Evolutionary conservation across 2,329 filamentous ascomycete genomes (phyloP).

Genomic region (Talaromyces verruculosus): DNA sequence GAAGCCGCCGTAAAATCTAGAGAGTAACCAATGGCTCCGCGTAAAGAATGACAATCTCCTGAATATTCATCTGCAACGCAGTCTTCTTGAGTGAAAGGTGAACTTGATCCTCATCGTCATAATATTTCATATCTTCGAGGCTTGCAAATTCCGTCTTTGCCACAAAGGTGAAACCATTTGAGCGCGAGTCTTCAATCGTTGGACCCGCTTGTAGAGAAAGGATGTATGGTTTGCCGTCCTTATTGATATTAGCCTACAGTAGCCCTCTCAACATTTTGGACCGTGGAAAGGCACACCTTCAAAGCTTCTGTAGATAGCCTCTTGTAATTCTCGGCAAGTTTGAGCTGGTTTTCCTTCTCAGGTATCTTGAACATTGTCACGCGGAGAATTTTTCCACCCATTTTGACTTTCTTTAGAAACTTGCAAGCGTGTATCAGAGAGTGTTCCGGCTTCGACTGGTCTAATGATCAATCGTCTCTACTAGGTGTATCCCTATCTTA

Average conservation of each 20-base stretch:
- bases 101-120: constrained; percentile 60
- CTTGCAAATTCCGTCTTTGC: constrained; percentile 64
- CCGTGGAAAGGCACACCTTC: background rate
- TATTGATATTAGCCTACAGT: constrained; percentile 33
- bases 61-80: constrained; percentile 28
- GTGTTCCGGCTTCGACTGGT: background rate
- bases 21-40: constrained; percentile 30
- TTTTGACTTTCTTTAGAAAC: background rate
- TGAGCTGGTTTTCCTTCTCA: constrained; percentile 7
- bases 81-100: constrained; percentile 51
- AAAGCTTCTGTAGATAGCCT: constrained; percentile 3
- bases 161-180: constrained; percentile 65
- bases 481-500: background rate
- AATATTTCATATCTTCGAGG: constrained; percentile 69
- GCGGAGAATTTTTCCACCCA: constrained; percentile 3
- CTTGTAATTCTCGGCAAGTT: constrained; percentile 14
- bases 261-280: too few species aligned
- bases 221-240: constrained; percentile 71
- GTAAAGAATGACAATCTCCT: constrained; percentile 38
- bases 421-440: background rate
- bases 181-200: constrained; percentile 58
- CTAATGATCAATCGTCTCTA: background rate
- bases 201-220: constrained; percentile 56
- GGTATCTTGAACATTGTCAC: constrained; percentile 17
- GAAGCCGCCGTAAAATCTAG: background rate